phyloP scores from a whole-genome alignment of 202 grass and related monocot genomes.

The Schoenoplectus triqueter region DNA sequence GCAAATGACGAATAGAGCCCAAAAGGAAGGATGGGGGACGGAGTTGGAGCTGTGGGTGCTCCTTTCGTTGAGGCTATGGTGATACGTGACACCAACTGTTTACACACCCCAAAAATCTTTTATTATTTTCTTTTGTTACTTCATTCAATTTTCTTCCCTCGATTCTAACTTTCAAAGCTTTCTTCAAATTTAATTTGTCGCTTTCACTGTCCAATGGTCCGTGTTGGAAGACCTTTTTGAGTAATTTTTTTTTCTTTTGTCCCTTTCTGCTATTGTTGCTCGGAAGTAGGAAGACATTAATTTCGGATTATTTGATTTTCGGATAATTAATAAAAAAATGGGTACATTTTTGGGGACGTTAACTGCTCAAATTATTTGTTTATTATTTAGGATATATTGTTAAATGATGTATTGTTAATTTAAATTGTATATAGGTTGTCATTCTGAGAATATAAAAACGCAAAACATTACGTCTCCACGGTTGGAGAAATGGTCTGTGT shows the following conservation, averaged over 20 bases:
- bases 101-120: conserved; percentile 17
- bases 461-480: neutral
- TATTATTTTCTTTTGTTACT: neutral
- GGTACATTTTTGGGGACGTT: neutral
- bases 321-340: neutral
- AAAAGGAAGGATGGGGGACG: conserved; percentile 4
- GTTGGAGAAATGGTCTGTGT: neutral
- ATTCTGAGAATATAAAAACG: neutral
- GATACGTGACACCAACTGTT: conserved; percentile 39
- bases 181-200: conserved; percentile 14
- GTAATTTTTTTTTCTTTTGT: neutral
- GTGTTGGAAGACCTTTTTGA: neutral
- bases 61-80: neutral
- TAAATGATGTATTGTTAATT: neutral
- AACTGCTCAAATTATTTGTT: neutral
- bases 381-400: neutral
- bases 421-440: neutral
- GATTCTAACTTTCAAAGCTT: neutral
- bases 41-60: conserved; percentile 33
- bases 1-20: neutral
- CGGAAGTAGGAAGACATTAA: neutral
- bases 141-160: neutral
- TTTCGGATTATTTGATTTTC: neutral
- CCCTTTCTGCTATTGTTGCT: neutral
- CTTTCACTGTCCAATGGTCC: conserved; percentile 2